Conservation (phyloP, 768 basidiomycete species). For the Leucosporidium creatinivorum region DNA sequence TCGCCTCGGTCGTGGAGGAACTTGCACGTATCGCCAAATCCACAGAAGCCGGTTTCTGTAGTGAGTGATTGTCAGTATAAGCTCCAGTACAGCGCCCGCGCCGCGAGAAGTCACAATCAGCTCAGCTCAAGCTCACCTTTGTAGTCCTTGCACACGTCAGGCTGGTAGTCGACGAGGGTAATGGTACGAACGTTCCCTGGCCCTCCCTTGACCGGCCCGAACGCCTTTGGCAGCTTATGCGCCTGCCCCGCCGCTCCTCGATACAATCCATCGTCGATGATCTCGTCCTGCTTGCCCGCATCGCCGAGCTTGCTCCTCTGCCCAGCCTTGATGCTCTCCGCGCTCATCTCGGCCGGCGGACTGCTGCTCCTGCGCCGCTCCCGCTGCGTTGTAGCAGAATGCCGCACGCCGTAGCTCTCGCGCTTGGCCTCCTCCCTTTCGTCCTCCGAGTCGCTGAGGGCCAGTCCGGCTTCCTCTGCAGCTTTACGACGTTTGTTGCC, state of each 20-base stretch:
- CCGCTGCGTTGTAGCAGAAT: slow-evolving; percentile 64
- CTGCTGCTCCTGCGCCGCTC: slow-evolving; percentile 61
- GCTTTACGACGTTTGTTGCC: slow-evolving; percentile 54
- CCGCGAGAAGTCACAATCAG: neutral
- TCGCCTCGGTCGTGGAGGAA: slow-evolving; percentile 92
- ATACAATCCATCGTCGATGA: slow-evolving; percentile 74
- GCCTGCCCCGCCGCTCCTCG: slow-evolving; percentile 69
- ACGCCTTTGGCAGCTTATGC: slow-evolving; percentile 73
- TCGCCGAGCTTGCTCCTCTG: slow-evolving; percentile 52
- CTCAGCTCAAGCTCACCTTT: slow-evolving; percentile 60
- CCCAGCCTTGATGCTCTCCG: slow-evolving; percentile 62
- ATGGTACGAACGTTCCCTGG: slow-evolving; percentile 76
- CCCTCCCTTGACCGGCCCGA: slow-evolving; percentile 67
- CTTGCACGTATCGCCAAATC: slow-evolving; percentile 76
- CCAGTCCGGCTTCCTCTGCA: slow-evolving; percentile 46
- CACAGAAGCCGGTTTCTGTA: slow-evolving; percentile 94
- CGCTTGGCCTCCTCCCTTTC: slow-evolving; percentile 46
- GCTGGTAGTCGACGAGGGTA: slow-evolving; percentile 94
- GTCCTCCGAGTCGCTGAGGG: slow-evolving; percentile 50
- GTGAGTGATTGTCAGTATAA: slow-evolving; percentile 11
- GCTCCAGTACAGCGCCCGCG: neutral
- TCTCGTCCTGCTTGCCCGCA: slow-evolving; percentile 45
- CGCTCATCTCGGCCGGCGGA: slow-evolving; percentile 68
- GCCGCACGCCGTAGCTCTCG: slow-evolving; percentile 45
- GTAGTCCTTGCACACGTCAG: slow-evolving; percentile 99